Base-by-base conservation (phyloP, 1,284 basidiomycete species). In the Polyporus tsugae region DNA sequence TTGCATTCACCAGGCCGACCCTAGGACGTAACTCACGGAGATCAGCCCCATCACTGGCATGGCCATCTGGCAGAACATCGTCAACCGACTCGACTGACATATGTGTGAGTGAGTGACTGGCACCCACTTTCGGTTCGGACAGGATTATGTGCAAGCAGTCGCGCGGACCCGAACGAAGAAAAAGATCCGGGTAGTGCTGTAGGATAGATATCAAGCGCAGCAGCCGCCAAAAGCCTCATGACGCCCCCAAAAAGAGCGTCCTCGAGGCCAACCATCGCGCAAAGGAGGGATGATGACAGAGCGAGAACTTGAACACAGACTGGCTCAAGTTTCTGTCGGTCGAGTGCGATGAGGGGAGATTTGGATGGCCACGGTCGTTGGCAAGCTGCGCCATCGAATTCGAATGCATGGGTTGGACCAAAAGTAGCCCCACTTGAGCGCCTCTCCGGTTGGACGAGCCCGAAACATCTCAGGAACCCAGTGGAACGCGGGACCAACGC, bases 331-430 rank as follows among this genome's bases (percentile, higher is more conserved):
- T 42, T 19, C 15, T 19, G 41, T 5, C 19, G 17, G 17, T 11
- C 22, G 46, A 29, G 46, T 25, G 22, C 11, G 6, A n/a, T 11
- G 39, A 35, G 6, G 55, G 35, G n/a, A 39, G 22, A 3, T 7
- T 39, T 17, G 19, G 19, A 17, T 6, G 36, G 36, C 29, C 29
- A 59, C 9, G n/a, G 33, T 58, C 36, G 19, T 38, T 55, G 35
- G n/a, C 36, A 58, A 4, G 33, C 55, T 58, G 55, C 55, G 55
- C 55, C 19, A 58, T 38, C 55, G 55, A 58, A 38, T n/a, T n/a
- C n/a, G n/a, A n/a, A n/a, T n/a, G n/a, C n/a, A n/a, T n/a, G 44
- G 17, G 25, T 33, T 19, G 33, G 15, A n/a, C 46, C 22, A 22
- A 22, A n/a, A 49, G n/a, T 53, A 55, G 29, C 29, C 52, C 29